Base-by-base conservation (phyloP, 2,329 filamentous ascomycete genomes). In the Diplodia intermedia region DNA sequence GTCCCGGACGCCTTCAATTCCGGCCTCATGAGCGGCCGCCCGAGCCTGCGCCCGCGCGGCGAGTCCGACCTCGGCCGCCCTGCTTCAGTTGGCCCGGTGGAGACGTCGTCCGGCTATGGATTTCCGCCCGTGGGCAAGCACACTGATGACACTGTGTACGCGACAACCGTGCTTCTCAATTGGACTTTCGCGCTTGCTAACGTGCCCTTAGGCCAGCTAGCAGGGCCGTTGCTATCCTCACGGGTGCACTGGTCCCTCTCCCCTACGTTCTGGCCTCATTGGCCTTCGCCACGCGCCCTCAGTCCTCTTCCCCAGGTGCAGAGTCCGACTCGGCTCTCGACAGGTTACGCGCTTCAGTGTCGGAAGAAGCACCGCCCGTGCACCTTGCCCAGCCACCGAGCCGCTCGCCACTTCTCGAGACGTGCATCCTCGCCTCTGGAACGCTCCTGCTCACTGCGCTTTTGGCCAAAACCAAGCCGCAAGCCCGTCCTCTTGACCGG, bases 231-330 rank as follows among this genome's bases (percentile, higher is more conserved):
- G 84, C 87, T 73, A 75, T 82, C 5, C 70, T 86, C 67, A 84
- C 83, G 5, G 84, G 83, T 29, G 71, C 85, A 66, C 76, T 87
- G 36, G 76, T 85, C 31, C 82, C 83, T 8, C 75, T 85, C 31
- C 83, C 83, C 6, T 85, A 80, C 68, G 71, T 85, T 65, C 76
- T 85, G 63, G 82, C 81, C 7, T 82, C 82, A 7, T 73, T 82
- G 18, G 81, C 81, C 66, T 83, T 82, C 8, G 71, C 71, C n/a
- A 69, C 69, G 20, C 33, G 20, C 20, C 50, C 66, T 12, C 26
- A 63, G 26, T 23, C 38, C 31, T 15, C 38, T 3, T 4, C 40
- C 12, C 38, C 43, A 11, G 57, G 40, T 14, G 26, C 66, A 20
- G 14, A 33, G 29, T 18, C 69, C 55, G 52, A 56, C 47, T 69